Percentiles rank a stretch among this genome's conserved stretches.
phyloP scores from a whole-genome alignment of 2,329 filamentous ascomycete species.

The Fusarium lateritium region DNA sequence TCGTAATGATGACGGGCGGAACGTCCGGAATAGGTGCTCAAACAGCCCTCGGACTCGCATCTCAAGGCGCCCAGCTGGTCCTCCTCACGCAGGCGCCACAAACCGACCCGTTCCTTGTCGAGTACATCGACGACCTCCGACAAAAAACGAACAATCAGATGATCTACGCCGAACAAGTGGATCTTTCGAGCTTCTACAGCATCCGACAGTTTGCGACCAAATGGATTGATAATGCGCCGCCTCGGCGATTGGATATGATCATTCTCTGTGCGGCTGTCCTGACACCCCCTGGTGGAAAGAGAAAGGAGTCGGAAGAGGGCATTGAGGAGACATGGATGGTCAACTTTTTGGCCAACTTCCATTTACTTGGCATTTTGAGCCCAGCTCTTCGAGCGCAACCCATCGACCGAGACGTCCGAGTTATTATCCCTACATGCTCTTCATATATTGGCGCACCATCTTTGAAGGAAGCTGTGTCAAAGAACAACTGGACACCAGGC shows the following conservation, averaged over 20 bases:
- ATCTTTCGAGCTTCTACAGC: slow-evolving; percentile 89
- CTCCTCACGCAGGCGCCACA: slow-evolving; percentile 88
- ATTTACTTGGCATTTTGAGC: slow-evolving; percentile 90
- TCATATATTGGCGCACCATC: slow-evolving; percentile 86
- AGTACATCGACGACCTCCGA: slow-evolving; percentile 92
- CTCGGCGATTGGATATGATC: slow-evolving; percentile 89
- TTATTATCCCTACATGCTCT: slow-evolving; percentile 89
- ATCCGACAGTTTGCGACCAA: slow-evolving; percentile 94
- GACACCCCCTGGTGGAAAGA: slow-evolving; percentile 75
- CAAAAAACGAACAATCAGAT: slow-evolving; percentile 83
- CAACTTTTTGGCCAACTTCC: slow-evolving; percentile 97
- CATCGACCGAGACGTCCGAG: slow-evolving; percentile 90
- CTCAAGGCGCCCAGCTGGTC: slow-evolving; percentile 89
- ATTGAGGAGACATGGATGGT: slow-evolving; percentile 93
- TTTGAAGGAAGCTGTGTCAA: slow-evolving; percentile 66
- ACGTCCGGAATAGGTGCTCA: slow-evolving; percentile 92
- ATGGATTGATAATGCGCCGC: slow-evolving; percentile 97
- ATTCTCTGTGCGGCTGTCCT: slow-evolving; percentile 87
- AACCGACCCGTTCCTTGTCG: slow-evolving; percentile 88
- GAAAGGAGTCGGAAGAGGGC: slow-evolving; percentile 79
- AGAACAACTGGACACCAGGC: slow-evolving; percentile 68
- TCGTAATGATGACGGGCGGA: slow-evolving; percentile 93
- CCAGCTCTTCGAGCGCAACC: slow-evolving; percentile 93
- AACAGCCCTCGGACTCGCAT: slow-evolving; percentile 80
- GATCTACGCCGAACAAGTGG: slow-evolving; percentile 95